These are phyloP conservation scores for Starmerella floricola DNA, from an alignment of 805 yeast species.

Conservation along the genomic window DNA sequence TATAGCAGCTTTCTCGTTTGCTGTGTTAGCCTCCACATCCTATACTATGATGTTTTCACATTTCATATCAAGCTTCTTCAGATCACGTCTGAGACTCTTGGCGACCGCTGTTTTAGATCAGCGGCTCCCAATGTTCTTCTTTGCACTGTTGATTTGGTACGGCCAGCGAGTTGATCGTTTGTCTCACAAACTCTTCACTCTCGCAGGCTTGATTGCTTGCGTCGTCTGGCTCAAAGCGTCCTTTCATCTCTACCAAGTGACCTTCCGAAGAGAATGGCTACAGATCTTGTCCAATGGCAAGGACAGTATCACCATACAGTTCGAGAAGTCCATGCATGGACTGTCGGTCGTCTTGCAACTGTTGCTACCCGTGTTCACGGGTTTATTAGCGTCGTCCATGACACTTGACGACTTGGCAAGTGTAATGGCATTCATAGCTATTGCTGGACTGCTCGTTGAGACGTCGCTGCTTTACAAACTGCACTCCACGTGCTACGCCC, in stretches of 20 bases:
- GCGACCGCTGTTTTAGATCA: slow-evolving; percentile 6
- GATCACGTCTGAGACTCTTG: slow-evolving; percentile 13
- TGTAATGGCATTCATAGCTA: slow-evolving; percentile 10
- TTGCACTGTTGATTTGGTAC: slow-evolving; percentile 5
- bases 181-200: not conserved
- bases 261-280: slow-evolving; percentile 23
- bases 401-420: slow-evolving; percentile 3
- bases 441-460: slow-evolving; percentile 16
- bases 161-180: not conserved
- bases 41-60: slow-evolving; percentile 3
- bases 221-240: slow-evolving; percentile 9
- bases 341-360: slow-evolving; percentile 10
- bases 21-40: slow-evolving; percentile 5
- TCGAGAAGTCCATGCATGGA: slow-evolving; percentile 14
- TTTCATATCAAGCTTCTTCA: slow-evolving; percentile 6
- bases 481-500: slow-evolving; percentile 23
- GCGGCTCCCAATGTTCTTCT: slow-evolving; percentile 9
- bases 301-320: slow-evolving; percentile 12
- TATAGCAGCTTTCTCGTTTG: slow-evolving; percentile 17
- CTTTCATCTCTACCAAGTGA: slow-evolving; percentile 11
- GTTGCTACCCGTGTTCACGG: slow-evolving; percentile 13
- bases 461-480: slow-evolving; percentile 18
- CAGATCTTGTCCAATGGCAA: slow-evolving; percentile 22
- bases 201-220: slow-evolving; percentile 1
- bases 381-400: slow-evolving; percentile 6